Evolutionary conservation across 805 yeast species (phyloP), one percentile per base, ranked within the genome.

Genomic region (Kuraishia cidri): DNA sequence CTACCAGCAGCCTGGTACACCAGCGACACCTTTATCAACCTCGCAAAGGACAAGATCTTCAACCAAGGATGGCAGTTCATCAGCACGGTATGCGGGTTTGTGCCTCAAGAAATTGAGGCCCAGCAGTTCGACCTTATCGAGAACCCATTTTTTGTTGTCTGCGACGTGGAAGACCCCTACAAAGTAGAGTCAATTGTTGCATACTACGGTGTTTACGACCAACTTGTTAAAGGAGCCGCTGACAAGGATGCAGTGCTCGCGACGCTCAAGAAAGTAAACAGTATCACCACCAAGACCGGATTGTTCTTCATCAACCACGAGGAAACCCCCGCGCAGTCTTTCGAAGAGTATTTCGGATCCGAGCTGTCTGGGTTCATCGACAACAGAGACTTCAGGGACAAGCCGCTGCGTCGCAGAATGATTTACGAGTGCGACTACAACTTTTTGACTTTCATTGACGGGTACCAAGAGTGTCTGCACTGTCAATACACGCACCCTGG

Each of bases 31-130:
- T 41, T 50, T 18, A 23, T 50, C 5, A 38, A 42, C 17, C 34
- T 40, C 14, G 44, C 48, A 6, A 40, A 34, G 27, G 39, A 41
- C 11, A 36, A 42, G 22, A 40, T 50, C 22, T 50, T 42, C 26
- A 42, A 48, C 36, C 42, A 46, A 20, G 55, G 54, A 14, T 52
- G 57, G 57, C 51, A 46, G 32, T 50, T 49, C 30, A 37, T 47
- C 6, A 35, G 38, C 26, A 44, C 45, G 8, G 24, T 31, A 3
- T n/a, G n/a, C n/a, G n/a, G n/a, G n/a, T n/a, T n/a, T n/a, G n/a
- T n/a, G n/a, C n/a, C n/a, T n/a, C n/a, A n/a, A n/a, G 53, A 39
- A 12, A 48, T 44, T 11, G 24, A 29, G 20, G n/a, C 12, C 20
- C 16, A 16, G 11, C 56, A 52, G 37, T 38, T 45, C 39, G 38